Percentiles rank a stretch among this genome's conserved stretches.
These are phyloP conservation scores for Fusarium succisae DNA, from an alignment of 2,329 filamentous ascomycete genomes.

Conservation along the genomic window DNA sequence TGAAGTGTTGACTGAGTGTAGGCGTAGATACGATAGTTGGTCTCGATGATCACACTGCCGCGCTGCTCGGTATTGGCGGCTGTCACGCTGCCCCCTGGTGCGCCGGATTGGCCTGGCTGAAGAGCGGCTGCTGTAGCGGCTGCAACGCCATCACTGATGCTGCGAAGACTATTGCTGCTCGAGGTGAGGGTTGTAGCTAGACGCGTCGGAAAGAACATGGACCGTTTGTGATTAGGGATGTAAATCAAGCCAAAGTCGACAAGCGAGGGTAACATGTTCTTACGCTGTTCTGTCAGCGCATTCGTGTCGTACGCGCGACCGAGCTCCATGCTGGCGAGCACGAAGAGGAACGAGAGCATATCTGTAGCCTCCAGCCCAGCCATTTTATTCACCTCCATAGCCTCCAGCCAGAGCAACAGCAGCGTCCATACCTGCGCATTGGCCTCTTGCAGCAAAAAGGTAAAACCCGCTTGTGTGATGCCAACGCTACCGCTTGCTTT, in stretches of 20 bases:
- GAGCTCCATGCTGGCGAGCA: slow-evolving; percentile 91
- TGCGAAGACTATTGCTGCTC: slow-evolving; percentile 79
- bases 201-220: slow-evolving; percentile 86
- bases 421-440: slow-evolving; percentile 98
- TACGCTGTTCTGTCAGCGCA: slow-evolving; percentile 82
- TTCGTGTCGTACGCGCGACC: slow-evolving; percentile 90
- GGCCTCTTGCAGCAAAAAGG: slow-evolving; percentile 91
- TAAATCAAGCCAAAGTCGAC: slow-evolving; percentile 95
- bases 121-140: slow-evolving; percentile 66
- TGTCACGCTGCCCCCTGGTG: slow-evolving; percentile 46
- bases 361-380: slow-evolving; percentile 88
- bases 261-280: slow-evolving; percentile 89
- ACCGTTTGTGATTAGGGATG: slow-evolving; percentile 64
- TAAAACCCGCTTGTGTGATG: slow-evolving; percentile 94
- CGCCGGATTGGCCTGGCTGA: slow-evolving; percentile 49
- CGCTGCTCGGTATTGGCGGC: slow-evolving; percentile 58
- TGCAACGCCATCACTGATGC: slow-evolving; percentile 73
- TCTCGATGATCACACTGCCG: slow-evolving; percentile 95
- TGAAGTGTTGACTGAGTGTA: slow-evolving; percentile 95
- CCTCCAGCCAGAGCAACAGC: slow-evolving; percentile 90
- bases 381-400: slow-evolving; percentile 67
- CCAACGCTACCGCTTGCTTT: slow-evolving; percentile 71
- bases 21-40: slow-evolving; percentile 96
- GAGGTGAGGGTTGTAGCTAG: slow-evolving; percentile 89
- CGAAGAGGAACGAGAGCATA: slow-evolving; percentile 94